phyloP scores from a whole-genome alignment of 1,284 basidiomycete species.

The Trichosporon coremiiforme region DNA sequence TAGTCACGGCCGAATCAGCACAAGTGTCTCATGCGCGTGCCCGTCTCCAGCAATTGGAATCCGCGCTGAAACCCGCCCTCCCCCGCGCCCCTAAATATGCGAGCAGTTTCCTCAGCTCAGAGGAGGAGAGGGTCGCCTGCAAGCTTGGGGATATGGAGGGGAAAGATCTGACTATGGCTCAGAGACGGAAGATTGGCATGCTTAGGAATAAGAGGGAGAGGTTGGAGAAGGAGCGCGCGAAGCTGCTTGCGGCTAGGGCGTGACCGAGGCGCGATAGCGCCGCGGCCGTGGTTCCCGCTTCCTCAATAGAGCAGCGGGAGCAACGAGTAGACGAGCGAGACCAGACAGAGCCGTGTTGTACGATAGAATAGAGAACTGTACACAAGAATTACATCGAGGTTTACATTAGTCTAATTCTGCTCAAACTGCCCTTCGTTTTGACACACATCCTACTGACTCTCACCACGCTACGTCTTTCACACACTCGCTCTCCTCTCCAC shows the following conservation, averaged over 20 bases:
- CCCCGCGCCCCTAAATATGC: not conserved
- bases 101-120: not conserved
- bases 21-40: conserved; percentile 24
- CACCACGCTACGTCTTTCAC: no score
- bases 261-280: no score
- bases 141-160: conserved; percentile 33
- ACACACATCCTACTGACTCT: no score
- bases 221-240: conserved; percentile 48
- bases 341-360: no score
- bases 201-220: conserved; percentile 48
- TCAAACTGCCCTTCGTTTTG: no score
- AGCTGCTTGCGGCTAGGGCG: conserved; percentile 29
- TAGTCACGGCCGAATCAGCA: conserved; percentile 37
- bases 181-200: conserved; percentile 48
- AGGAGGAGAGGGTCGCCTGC: not conserved
- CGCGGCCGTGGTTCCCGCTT: no score
- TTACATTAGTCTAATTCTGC: not conserved
- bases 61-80: not conserved
- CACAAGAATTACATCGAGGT: not conserved
- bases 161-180: conserved; percentile 43
- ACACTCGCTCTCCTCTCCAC: not conserved
- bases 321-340: no score
- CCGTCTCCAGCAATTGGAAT: not conserved
- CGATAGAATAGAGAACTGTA: not conserved
- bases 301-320: no score